Evolutionary conservation across 2,329 filamentous ascomycete genomes (phyloP), one percentile per base, ranked within the genome.

Genomic region (Pestalotiopsis sp.): DNA sequence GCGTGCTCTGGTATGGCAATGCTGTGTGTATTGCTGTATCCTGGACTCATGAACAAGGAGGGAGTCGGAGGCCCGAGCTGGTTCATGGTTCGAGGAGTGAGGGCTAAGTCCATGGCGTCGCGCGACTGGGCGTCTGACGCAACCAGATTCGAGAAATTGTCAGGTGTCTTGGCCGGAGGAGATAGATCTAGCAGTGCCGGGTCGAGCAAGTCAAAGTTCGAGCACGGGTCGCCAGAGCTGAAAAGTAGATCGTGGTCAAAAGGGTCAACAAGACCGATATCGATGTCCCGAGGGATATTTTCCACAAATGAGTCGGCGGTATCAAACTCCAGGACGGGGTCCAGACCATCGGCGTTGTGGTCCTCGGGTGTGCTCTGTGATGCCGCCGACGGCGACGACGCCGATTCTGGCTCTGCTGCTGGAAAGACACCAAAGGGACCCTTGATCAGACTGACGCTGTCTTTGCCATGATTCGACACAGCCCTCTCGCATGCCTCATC

Each of bases 1-100:
- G 78, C 73, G 52, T 79, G 59, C 60, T 60, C 58, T 11, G 69
- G 70, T 11, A 72, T 38, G 7, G 64, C 64, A 58, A 31, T 23
- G 36, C 36, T 36, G 31, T 63, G 23, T 13, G 36, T n/a, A 23
- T 38, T 25, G 38, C 38, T 38, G 38, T 63, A 27, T 6, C 20
- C 20, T 63, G 60, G 31, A 41, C 31, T 63, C n/a, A 38, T 27
- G 9, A 23, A 38, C 36, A 38, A 25, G 6, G 38, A 23, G 9
- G 38, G 38, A 17, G 27, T 17, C 1, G 60, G 25, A 12, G 20
- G 12, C 31, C 17, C 57, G 20, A 63, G 25, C 60, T 23, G 38
- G 13, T 7, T 41, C 14, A n/a, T 13, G 31, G 20, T 17, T 23
- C 27, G 38, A n/a, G 20, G 27, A 14, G 3, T 63, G 57, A 27